A percentile compares a stretch with the other conserved stretches of the same genome.
Conservation (phyloP, 2,329 filamentous ascomycete species). For the Dendrostoma leiphaemia region DNA sequence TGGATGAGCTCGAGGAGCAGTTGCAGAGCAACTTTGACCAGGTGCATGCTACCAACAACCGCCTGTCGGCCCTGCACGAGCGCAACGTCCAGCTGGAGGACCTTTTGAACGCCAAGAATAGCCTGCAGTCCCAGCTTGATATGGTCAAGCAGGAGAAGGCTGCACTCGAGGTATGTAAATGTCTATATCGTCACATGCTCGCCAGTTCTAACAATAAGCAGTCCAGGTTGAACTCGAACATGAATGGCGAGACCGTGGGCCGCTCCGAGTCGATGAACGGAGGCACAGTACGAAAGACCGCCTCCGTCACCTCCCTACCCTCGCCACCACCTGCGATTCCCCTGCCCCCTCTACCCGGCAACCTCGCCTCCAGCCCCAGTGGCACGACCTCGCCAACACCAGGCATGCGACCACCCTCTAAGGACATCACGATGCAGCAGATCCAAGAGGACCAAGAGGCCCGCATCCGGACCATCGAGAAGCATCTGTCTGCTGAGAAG, state of each 20-base stretch:
- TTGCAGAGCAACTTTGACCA: slow-evolving; percentile 94
- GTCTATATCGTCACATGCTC: background rate
- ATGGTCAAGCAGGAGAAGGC: slow-evolving; percentile 67
- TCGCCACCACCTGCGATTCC: slow-evolving; percentile 95
- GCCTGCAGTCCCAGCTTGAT: slow-evolving; percentile 68
- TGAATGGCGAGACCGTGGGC: slow-evolving; percentile 35
- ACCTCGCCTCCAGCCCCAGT: slow-evolving; percentile 32
- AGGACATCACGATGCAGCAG: slow-evolving; percentile 73
- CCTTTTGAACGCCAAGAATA: slow-evolving; percentile 61
- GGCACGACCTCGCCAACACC: slow-evolving; percentile 46
- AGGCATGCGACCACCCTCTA: slow-evolving; percentile 72
- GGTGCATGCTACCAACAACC: slow-evolving; percentile 79
- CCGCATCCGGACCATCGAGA: slow-evolving; percentile 93
- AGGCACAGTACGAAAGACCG: slow-evolving; percentile 81
- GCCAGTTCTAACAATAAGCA: slow-evolving; percentile 33
- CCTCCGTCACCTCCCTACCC: slow-evolving; percentile 78
- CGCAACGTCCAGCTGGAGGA: slow-evolving; percentile 76
- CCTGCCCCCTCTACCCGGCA: slow-evolving; percentile 81
- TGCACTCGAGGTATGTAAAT: slow-evolving; percentile 66
- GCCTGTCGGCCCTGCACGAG: slow-evolving; percentile 79
- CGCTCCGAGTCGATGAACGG: slow-evolving; percentile 59
- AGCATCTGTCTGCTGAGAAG: slow-evolving; percentile 92
- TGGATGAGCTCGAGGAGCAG: slow-evolving; percentile 96
- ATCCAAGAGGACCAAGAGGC: slow-evolving; percentile 93
- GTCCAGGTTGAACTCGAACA: slow-evolving; percentile 48